Percentiles rank a stretch among this genome's conserved stretches.
phyloP scores from a whole-genome alignment of 768 basidiomycete genomes.

The Leccinum incarnatum region DNA sequence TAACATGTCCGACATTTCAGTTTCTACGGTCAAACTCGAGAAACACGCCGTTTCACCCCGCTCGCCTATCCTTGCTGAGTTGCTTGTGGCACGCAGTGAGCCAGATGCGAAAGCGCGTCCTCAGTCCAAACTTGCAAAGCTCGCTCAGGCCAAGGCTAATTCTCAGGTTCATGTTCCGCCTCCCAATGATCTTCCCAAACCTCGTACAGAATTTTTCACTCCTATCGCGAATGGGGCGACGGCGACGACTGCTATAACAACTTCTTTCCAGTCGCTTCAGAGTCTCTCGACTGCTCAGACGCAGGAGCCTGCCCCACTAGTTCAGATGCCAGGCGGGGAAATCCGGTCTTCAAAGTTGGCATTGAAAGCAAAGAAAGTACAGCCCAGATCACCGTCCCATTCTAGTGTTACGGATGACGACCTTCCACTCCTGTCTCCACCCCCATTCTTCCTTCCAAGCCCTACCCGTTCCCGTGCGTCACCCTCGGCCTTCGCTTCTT shows the following conservation, averaged over 20 bases:
- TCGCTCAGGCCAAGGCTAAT: conserved; percentile 59
- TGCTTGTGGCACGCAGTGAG: conserved; percentile 13
- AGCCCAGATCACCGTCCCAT: conserved; percentile 40
- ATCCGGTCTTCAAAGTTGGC: conserved; percentile 70
- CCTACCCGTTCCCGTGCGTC: conserved; percentile 60
- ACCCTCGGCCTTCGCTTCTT: conserved; percentile 74
- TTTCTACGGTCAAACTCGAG: conserved; percentile 23
- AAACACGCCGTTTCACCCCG: conserved; percentile 23
- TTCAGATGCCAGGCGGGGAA: conserved; percentile 33
- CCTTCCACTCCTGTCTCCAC: conserved; percentile 32
- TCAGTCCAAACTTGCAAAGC: conserved; percentile 71
- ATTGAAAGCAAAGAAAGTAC: conserved; percentile 64
- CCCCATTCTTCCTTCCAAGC: conserved; percentile 59
- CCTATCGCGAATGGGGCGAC: conserved; percentile 81
- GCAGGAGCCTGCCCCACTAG: conserved; percentile 18
- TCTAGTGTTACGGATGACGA: conserved; percentile 41
- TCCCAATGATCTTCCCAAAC: conserved; percentile 38
- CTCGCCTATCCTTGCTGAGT: conserved; percentile 16
- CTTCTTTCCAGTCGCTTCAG: conserved; percentile 70
- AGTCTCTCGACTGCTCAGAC: conserved; percentile 45
- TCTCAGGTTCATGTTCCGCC: conserved; percentile 24
- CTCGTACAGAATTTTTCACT: conserved; percentile 67
- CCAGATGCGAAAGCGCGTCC: conserved; percentile 33
- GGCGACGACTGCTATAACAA: conserved; percentile 84
- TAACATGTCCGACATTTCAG: conserved; percentile 14